A percentile compares a stretch with the other conserved stretches of the same genome.
Conservation (phyloP, 345 rosid genomes). For the Eucalyptus pumila region DNA sequence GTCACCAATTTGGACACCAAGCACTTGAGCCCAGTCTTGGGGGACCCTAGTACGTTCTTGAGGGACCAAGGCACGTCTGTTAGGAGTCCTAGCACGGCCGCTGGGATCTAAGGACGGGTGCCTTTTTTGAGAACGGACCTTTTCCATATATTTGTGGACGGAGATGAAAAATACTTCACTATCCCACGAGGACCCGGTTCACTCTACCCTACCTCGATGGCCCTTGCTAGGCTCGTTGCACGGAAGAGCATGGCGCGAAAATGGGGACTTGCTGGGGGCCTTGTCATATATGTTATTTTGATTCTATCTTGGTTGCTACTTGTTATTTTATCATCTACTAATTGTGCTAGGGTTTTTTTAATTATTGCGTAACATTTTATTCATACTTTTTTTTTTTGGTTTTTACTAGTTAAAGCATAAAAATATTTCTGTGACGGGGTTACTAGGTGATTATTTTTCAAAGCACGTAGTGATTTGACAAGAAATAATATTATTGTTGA, state of each 20-base stretch:
- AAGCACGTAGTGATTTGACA: neutral
- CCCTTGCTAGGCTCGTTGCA: neutral
- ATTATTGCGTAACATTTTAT: neutral
- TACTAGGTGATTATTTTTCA: neutral
- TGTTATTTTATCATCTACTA: neutral
- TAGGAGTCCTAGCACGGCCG: neutral
- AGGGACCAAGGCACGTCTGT: neutral
- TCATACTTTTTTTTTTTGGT: neutral
- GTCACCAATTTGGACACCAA: neutral
- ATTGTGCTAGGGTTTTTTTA: neutral
- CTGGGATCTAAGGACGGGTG: neutral
- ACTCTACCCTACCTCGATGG: neutral
- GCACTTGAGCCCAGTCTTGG: neutral
- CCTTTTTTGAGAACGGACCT: neutral
- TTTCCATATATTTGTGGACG: neutral
- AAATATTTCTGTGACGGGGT: neutral
- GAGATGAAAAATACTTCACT: neutral
- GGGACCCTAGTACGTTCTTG: neutral
- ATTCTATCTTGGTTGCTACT: neutral
- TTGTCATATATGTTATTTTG: fast-evolving
- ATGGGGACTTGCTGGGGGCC: neutral
- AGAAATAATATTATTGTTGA: neutral
- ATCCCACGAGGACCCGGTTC: neutral
- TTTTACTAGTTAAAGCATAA: neutral
- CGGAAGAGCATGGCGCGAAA: neutral